phyloP scores from a whole-genome alignment of 305 asterid species.

The Fraxinus ornus region DNA sequence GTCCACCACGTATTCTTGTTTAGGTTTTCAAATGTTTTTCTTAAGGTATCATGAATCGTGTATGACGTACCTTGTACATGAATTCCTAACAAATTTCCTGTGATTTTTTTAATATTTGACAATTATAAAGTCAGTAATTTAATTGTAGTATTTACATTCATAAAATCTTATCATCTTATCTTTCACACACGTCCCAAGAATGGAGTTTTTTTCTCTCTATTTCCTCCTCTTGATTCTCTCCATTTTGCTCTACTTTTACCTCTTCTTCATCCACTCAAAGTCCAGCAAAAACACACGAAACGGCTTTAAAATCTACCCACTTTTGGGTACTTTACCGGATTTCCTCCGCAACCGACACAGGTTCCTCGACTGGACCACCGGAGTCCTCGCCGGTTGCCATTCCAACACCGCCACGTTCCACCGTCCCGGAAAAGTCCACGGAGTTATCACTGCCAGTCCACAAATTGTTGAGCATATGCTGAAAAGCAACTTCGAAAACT shows the following conservation, averaged over 20 bases:
- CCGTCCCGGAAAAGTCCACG: slow-evolving; percentile 70
- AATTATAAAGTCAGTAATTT: neutral
- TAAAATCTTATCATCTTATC: slow-evolving; percentile 3
- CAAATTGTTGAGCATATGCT: slow-evolving; percentile 59
- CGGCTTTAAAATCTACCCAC: slow-evolving; percentile 57
- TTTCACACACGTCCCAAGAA: slow-evolving; percentile 1
- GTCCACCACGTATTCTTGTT: neutral
- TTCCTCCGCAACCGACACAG: slow-evolving; percentile 72
- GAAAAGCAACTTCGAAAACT: slow-evolving; percentile 58
- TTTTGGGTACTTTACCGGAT: slow-evolving; percentile 68
- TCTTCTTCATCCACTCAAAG: slow-evolving; percentile 22
- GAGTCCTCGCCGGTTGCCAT: slow-evolving; percentile 40
- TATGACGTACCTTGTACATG: neutral
- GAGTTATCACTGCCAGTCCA: slow-evolving; percentile 67
- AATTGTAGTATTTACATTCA: neutral
- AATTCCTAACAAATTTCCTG: neutral
- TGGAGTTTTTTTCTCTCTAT: slow-evolving; percentile 32
- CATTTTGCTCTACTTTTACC: slow-evolving; percentile 26
- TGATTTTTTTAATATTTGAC: neutral
- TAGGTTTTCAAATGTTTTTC: neutral
- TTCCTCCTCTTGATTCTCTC: slow-evolving; percentile 28
- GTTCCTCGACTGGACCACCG: slow-evolving; percentile 67
- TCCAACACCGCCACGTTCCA: slow-evolving; percentile 54
- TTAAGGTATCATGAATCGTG: neutral
- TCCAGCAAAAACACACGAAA: slow-evolving; percentile 15